Conservation (phyloP, 1,284 basidiomycete genomes). For the Phaffia rhodozyma region DNA sequence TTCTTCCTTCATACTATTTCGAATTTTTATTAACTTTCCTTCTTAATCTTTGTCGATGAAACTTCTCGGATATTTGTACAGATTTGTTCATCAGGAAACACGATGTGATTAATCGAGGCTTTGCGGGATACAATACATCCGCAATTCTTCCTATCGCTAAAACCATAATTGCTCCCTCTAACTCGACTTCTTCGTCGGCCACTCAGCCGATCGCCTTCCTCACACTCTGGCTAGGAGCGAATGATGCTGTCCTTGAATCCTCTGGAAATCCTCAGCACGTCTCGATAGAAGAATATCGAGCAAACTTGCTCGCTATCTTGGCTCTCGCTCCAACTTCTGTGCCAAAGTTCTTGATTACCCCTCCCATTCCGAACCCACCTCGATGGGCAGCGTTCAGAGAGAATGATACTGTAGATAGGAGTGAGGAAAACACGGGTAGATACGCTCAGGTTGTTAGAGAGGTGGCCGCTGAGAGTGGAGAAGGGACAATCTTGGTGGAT, state of each 20-base stretch:
- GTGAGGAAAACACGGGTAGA: conserved; percentile 3
- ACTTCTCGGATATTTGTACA: neutral
- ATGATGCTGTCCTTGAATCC: neutral
- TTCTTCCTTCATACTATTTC: too few species aligned
- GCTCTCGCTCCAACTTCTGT: conserved; percentile 5
- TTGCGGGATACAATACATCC: conserved; percentile 10
- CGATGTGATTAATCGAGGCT: conserved; percentile 13
- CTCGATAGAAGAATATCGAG: neutral
- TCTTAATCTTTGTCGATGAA: neutral
- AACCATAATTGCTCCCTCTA: neutral
- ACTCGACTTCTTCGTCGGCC: neutral
- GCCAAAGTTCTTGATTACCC: conserved; percentile 12
- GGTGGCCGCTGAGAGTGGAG: conserved; percentile 3
- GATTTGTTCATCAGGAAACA: conserved; percentile 13
- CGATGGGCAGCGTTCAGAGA: neutral
- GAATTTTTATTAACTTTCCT: neutral
- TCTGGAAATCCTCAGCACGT: conserved; percentile 3
- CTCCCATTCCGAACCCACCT: conserved; percentile 5
- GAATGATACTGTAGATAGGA: neutral
- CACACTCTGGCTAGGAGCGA: conserved; percentile 14
- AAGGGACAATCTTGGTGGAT: conserved; percentile 4
- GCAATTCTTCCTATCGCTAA: conserved; percentile 9
- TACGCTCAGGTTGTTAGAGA: conserved; percentile 13
- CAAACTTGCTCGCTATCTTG: conserved; percentile 9
- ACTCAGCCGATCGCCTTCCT: neutral